Percentiles rank a stretch among this genome's conserved stretches.
phyloP scores from a whole-genome alignment of 176 grass and related monocot species.

The Avena sativa region DNA sequence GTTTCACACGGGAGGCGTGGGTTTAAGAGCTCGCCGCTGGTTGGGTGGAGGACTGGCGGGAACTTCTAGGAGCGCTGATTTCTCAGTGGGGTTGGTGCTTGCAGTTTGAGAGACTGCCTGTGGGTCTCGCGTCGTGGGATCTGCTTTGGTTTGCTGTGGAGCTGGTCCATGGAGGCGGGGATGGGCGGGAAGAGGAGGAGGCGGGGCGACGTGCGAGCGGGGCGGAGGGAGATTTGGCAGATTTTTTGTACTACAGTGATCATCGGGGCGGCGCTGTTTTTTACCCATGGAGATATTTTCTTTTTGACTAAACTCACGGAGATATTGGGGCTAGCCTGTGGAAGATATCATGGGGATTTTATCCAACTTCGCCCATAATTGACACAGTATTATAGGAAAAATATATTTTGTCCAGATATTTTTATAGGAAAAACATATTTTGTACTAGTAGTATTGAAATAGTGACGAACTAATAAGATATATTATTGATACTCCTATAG shows the following conservation, averaged over 20 bases:
- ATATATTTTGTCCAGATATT: no score
- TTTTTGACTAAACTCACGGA: no score
- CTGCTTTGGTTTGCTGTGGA: not conserved
- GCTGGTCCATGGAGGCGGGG: not conserved
- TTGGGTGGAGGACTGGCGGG: constrained; percentile 37
- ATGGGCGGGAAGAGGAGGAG: constrained; percentile 44
- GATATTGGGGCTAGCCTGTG: no score
- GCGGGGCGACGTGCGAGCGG: not conserved
- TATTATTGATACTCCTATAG: no score
- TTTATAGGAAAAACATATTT: no score
- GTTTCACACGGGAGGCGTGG: not conserved
- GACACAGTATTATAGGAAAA: no score
- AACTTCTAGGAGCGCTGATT: not conserved
- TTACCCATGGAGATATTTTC: no score
- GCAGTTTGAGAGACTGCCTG: accelerated
- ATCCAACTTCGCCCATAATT: no score
- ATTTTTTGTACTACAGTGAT: not conserved
- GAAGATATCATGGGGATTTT: no score
- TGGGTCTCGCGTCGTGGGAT: not conserved
- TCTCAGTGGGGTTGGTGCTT: not conserved
- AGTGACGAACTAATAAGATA: no score
- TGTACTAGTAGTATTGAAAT: no score
- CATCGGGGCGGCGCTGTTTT: not conserved
- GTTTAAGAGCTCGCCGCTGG: constrained; percentile 32
- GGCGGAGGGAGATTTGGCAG: not conserved